Evolutionary conservation across 257 asterid genomes (phyloP).

Genomic region (Hygrophila difformis): DNA sequence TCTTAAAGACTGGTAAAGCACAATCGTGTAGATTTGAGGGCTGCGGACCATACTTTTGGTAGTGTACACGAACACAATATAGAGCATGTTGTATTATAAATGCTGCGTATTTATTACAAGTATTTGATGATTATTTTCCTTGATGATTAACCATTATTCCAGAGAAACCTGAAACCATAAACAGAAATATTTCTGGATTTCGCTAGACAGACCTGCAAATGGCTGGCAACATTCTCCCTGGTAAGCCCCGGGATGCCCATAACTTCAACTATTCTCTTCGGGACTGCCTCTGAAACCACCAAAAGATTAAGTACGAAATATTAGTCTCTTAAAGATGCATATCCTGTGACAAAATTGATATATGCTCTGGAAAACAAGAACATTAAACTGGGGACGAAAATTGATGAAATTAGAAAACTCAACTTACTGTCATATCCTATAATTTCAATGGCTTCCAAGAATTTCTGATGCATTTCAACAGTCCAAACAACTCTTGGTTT

Average conservation of each 20-base stretch:
- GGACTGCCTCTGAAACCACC: constrained; percentile 42
- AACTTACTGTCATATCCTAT: constrained; percentile 46
- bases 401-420: neutral
- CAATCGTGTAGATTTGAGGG: neutral
- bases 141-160: constrained; percentile 15
- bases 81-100: constrained; percentile 8
- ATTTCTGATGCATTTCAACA: constrained; percentile 45
- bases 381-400: too few relatives aligned
- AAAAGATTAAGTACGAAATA: neutral
- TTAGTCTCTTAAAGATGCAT: neutral
- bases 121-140: constrained; percentile 14
- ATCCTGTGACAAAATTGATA: neutral
- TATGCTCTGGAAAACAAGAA: neutral
- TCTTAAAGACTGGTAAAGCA: constrained; percentile 1
- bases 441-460: constrained; percentile 48
- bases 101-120: constrained; percentile 13
- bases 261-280: constrained; percentile 57
- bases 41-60: neutral
- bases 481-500: constrained; percentile 63
- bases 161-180: too few relatives aligned
- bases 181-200: constrained; percentile 18
- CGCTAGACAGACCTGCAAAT: constrained; percentile 53
- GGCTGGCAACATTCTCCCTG: constrained; percentile 78
- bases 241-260: constrained; percentile 62
- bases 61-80: neutral